These are phyloP conservation scores for Aphanocladium album DNA, from an alignment of 2,329 filamentous ascomycete genomes.

Conservation along the genomic window DNA sequence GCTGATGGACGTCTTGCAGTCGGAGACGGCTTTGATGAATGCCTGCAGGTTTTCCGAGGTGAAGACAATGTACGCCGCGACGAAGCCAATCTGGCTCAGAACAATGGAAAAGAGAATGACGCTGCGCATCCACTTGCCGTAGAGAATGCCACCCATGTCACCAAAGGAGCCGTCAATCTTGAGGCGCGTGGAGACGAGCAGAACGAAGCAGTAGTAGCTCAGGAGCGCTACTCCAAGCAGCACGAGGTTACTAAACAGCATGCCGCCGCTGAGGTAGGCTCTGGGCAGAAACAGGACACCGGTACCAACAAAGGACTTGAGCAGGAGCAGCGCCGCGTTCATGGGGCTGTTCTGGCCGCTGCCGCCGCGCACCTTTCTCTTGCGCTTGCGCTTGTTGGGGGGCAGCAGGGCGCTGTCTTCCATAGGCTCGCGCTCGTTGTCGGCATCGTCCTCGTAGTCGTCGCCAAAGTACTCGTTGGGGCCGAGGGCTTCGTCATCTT, in stretches of 20 bases:
- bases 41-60: constrained; percentile 93
- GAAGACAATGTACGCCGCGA: constrained; percentile 94
- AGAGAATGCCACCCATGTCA: constrained; percentile 89
- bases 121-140: constrained; percentile 82
- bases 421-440: constrained; percentile 67
- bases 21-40: constrained; percentile 84
- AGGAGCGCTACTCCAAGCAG: constrained; percentile 79
- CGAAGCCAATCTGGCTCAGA: constrained; percentile 90
- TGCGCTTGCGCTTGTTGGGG: constrained; percentile 66
- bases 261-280: constrained; percentile 92
- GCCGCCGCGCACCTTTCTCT: constrained; percentile 68
- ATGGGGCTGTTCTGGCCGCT: constrained; percentile 73
- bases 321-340: constrained; percentile 75
- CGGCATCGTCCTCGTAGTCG: constrained; percentile 54
- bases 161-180: constrained; percentile 92
- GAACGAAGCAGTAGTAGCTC: constrained; percentile 96
- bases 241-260: constrained; percentile 92
- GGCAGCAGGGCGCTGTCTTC: constrained; percentile 83
- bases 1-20: constrained; percentile 79
- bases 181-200: constrained; percentile 81
- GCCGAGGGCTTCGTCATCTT: constrained; percentile 84
- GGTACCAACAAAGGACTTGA: constrained; percentile 97
- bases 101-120: constrained; percentile 90
- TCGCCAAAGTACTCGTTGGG: constrained; percentile 89
- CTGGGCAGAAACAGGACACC: constrained; percentile 89